These are phyloP conservation scores for Suillus tomentosus DNA, from an alignment of 768 basidiomycete species.

Conservation along the genomic window DNA sequence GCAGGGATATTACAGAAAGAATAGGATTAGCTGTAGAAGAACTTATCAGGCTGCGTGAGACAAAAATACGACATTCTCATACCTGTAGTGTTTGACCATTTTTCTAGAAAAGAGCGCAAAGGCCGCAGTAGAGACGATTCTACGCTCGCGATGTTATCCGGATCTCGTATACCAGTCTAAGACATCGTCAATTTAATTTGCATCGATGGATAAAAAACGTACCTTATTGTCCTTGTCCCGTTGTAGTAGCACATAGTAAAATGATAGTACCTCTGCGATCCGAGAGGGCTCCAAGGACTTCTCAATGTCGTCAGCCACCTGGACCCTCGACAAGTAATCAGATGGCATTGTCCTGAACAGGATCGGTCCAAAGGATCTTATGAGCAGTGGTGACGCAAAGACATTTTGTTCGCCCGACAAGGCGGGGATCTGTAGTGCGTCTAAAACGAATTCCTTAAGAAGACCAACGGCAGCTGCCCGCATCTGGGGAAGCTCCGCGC, in stretches of 20 bases:
- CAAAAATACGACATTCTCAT: constrained; percentile 10
- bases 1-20: constrained; percentile 47
- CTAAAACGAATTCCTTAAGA: constrained; percentile 65
- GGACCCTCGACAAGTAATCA: constrained; percentile 44
- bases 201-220: constrained; percentile 12
- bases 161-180: constrained; percentile 56
- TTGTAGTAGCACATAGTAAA: constrained; percentile 65
- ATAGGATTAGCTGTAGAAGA: neutral
- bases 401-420: constrained; percentile 32
- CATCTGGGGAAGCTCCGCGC: constrained; percentile 62
- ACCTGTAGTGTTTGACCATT: constrained; percentile 38
- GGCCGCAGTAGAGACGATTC: constrained; percentile 49
- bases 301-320: constrained; percentile 47
- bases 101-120: constrained; percentile 39
- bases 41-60: neutral
- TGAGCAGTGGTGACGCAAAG: constrained; percentile 57
- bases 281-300: constrained; percentile 60
- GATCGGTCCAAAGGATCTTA: constrained; percentile 60
- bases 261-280: constrained; percentile 63
- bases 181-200: constrained; percentile 2
- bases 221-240: constrained; percentile 64
- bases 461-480: constrained; percentile 67
- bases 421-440: constrained; percentile 41
- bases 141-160: constrained; percentile 44
- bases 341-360: constrained; percentile 60